phyloP scores from a whole-genome alignment of 2,329 filamentous ascomycete genomes.

The Calonectria naviculata region DNA sequence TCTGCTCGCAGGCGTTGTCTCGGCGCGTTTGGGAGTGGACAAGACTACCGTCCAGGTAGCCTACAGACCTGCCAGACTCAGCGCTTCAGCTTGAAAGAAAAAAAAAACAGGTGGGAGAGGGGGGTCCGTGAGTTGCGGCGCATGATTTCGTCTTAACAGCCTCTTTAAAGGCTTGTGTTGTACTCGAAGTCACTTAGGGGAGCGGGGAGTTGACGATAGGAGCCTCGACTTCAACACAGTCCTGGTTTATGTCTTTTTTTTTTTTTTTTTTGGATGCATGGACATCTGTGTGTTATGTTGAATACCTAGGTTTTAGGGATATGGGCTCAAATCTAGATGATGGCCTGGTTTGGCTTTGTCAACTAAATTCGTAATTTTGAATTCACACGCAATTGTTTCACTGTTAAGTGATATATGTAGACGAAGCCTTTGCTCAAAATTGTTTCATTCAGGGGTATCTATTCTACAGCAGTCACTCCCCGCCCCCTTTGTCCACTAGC shows the following conservation, averaged over 20 bases:
- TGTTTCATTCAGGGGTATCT: slow-evolving; percentile 53
- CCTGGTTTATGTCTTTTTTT: not conserved
- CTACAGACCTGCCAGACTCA: slow-evolving; percentile 39
- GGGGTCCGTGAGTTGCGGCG: not conserved
- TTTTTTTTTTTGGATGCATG: not conserved
- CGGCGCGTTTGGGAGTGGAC: slow-evolving; percentile 76
- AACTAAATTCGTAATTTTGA: not conserved
- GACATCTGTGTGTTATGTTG: not conserved
- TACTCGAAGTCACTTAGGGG: not conserved
- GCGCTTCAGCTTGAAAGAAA: slow-evolving; percentile 21
- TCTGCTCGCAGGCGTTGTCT: slow-evolving; percentile 80
- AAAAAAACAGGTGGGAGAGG: not conserved
- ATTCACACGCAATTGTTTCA: not conserved
- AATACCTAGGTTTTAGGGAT: not conserved
- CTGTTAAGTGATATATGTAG: not conserved
- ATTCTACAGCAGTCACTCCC: slow-evolving; percentile 47
- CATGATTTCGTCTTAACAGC: not conserved
- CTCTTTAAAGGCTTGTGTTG: not conserved
- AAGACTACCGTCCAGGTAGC: slow-evolving; percentile 40
- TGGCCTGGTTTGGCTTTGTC: not conserved
- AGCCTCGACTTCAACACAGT: not conserved
- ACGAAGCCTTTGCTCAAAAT: slow-evolving; percentile 28
- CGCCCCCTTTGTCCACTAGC: slow-evolving; percentile 24
- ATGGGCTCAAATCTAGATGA: not conserved
- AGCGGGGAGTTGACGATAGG: not conserved